Conservation (phyloP, 1,284 basidiomycete genomes). For the Ustilago xerochloae region DNA sequence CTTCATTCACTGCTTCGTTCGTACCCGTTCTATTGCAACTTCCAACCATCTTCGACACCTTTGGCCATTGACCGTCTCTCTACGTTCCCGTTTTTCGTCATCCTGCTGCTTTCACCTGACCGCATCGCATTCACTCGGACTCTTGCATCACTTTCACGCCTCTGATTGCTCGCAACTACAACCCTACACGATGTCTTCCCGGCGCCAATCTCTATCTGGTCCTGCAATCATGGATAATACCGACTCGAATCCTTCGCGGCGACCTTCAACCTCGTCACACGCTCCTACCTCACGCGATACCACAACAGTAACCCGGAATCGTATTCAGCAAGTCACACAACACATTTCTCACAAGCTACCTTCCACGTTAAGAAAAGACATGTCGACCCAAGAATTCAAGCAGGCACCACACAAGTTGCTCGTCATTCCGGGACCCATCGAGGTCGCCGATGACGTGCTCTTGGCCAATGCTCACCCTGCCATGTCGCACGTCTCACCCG, state of each 20-base stretch:
- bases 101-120: background rate
- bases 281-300: slow-evolving; percentile 5
- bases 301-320: slow-evolving; percentile 24
- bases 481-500: slow-evolving; percentile 81
- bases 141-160: background rate
- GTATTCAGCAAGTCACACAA: slow-evolving; percentile 43
- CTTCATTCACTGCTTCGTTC: too few species aligned
- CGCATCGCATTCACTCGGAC: background rate
- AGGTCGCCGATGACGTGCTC: slow-evolving; percentile 80
- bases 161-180: background rate
- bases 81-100: background rate
- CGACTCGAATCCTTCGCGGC: slow-evolving; percentile 20
- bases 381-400: slow-evolving; percentile 57
- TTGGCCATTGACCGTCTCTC: background rate
- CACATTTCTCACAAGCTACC: slow-evolving; percentile 46
- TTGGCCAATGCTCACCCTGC: slow-evolving; percentile 66
- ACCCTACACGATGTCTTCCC: slow-evolving; percentile 16
- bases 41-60: background rate
- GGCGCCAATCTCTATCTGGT: slow-evolving; percentile 42
- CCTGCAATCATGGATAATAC: slow-evolving; percentile 28
- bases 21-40: background rate
- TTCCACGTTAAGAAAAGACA: slow-evolving; percentile 42
- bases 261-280: slow-evolving; percentile 24
- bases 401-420: slow-evolving; percentile 66
- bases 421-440: slow-evolving; percentile 82